Evolutionary conservation across 164 flowering plant species (phyloP).

Genomic region (Aristolochia fimbriata): DNA sequence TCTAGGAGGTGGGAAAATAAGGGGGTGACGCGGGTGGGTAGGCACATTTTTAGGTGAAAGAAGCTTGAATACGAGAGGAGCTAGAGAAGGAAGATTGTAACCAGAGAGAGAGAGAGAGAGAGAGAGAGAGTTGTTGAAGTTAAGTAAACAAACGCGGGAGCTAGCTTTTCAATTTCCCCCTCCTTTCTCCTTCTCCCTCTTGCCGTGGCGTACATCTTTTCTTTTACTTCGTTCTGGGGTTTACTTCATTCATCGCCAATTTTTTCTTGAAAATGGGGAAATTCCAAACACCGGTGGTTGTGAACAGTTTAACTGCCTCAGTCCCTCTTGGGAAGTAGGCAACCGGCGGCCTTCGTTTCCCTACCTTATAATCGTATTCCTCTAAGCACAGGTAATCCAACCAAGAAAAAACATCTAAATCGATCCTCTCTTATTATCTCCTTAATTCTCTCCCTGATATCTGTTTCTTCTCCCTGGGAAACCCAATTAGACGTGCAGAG

Average conservation of each 20-base stretch:
- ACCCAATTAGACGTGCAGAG: too few species aligned
- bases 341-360: neutral
- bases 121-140: constrained; percentile 13
- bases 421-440: too few species aligned
- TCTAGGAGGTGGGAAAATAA: neutral
- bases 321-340: constrained; percentile 2
- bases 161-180: constrained; percentile 18
- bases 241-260: constrained; percentile 8
- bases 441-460: too few species aligned
- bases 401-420: neutral
- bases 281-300: constrained; percentile 23
- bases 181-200: constrained; percentile 17
- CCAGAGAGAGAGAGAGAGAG: neutral
- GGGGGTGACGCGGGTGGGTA: neutral
- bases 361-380: neutral
- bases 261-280: neutral
- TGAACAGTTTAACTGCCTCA: constrained; percentile 40
- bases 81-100: too few species aligned
- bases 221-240: constrained; percentile 1
- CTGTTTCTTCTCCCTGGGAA: too few species aligned
- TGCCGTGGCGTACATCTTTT: constrained; percentile 27
- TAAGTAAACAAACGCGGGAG: constrained; percentile 9
- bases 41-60: constrained; percentile 8
- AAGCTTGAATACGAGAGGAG: too few species aligned
- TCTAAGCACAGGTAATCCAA: neutral